phyloP scores from a whole-genome alignment of 2,329 filamentous ascomycete genomes.

The Venturia nashicola region DNA sequence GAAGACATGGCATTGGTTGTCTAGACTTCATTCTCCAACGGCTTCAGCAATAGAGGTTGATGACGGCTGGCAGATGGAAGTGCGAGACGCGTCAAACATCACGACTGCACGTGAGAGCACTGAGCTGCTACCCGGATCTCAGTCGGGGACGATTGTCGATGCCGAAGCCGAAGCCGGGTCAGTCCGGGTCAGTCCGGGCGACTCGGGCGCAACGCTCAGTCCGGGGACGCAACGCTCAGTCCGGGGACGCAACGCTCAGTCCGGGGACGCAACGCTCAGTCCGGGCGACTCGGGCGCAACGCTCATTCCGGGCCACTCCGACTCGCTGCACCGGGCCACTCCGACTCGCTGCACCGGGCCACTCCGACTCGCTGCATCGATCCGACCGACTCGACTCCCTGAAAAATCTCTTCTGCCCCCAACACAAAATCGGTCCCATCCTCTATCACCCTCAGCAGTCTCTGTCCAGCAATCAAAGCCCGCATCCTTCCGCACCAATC shows the following conservation, averaged over 20 bases:
- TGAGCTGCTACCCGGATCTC: not conserved
- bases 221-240: no score
- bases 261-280: no score
- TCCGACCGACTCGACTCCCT: not conserved
- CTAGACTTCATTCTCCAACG: not conserved
- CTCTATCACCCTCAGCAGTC: not conserved
- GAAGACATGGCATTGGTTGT: constrained; percentile 29
- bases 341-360: not conserved
- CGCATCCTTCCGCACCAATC: not conserved
- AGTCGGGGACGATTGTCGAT: no score
- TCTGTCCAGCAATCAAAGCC: not conserved
- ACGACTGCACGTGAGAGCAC: not conserved
- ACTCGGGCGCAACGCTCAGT: no score
- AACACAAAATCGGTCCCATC: not conserved
- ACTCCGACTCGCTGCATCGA: not conserved
- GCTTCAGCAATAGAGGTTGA: not conserved
- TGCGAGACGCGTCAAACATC: not conserved
- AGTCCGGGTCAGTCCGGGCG: no score
- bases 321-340: not conserved
- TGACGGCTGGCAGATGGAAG: not conserved
- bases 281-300: not conserved
- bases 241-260: no score
- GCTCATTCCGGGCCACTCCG: not conserved
- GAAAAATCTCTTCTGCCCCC: not conserved
- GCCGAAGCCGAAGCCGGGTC: no score